A percentile compares a stretch with the other conserved stretches of the same genome.
Conservation (phyloP, 805 yeast species). For the Starmerella apicola region DNA sequence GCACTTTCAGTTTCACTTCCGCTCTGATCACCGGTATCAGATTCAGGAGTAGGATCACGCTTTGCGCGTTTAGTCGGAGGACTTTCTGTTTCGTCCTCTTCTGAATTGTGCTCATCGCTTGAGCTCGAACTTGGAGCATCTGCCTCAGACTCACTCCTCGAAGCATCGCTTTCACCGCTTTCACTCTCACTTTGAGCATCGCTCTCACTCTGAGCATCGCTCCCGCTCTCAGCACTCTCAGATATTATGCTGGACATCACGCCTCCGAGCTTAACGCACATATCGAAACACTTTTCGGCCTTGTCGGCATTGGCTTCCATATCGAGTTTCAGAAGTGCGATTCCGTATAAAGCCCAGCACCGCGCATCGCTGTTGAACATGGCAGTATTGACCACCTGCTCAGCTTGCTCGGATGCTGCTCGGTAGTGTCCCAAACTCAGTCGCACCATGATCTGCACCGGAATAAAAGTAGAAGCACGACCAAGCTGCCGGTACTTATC, state of each 20-base stretch:
- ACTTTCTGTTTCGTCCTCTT: too few species aligned
- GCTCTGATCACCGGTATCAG: background rate
- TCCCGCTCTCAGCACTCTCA: background rate
- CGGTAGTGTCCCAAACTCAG: slow-evolving; percentile 1
- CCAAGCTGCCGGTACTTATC: background rate
- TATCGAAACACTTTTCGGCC: slow-evolving; percentile 4
- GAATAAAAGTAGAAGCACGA: slow-evolving; percentile 6
- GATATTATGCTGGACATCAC: slow-evolving; percentile 5
- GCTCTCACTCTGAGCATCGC: slow-evolving; percentile 1
- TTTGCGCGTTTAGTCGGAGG: background rate
- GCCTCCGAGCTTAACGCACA: slow-evolving; percentile 18
- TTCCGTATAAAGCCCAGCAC: slow-evolving; percentile 17
- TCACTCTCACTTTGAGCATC: background rate
- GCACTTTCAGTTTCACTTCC: background rate
- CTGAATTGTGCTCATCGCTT: background rate
- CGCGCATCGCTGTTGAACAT: slow-evolving; percentile 6
- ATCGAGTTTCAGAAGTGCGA: slow-evolving; percentile 3
- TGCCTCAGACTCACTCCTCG: background rate
- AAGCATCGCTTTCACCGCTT: background rate
- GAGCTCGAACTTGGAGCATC: slow-evolving; percentile 1
- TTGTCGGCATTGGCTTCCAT: background rate
- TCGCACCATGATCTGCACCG: slow-evolving; percentile 5
- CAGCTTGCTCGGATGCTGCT: slow-evolving; percentile 12
- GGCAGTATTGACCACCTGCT: slow-evolving; percentile 4
- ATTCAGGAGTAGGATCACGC: background rate